Conservation (phyloP, 441 rosid genomes). For the Aleurites moluccanus region DNA sequence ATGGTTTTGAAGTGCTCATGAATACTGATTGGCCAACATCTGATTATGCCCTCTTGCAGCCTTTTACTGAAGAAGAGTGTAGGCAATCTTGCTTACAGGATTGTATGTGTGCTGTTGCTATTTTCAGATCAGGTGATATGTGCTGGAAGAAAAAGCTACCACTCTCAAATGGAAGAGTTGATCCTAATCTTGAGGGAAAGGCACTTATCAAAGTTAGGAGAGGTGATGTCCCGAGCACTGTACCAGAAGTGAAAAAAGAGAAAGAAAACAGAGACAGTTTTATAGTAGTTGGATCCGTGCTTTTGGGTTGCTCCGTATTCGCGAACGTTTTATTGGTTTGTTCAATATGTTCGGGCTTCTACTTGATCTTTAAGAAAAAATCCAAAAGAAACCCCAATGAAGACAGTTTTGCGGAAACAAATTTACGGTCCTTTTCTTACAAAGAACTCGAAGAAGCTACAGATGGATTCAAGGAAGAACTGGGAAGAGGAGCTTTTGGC, state of each 20-base stretch:
- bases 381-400: not conserved
- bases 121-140: conserved; percentile 12
- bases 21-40: conserved; percentile 37
- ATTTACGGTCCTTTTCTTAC: conserved; percentile 32
- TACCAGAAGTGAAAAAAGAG: not conserved
- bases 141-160: conserved; percentile 52
- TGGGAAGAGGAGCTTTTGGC: conserved; percentile 46
- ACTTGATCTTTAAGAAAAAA: conserved; percentile 14
- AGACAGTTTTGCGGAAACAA: conserved; percentile 12
- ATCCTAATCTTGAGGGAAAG: not conserved
- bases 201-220: conserved; percentile 36
- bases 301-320: conserved; percentile 32
- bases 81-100: conserved; percentile 40
- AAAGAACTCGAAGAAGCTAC: conserved; percentile 38
- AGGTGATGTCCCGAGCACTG: not conserved
- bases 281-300: conserved; percentile 16
- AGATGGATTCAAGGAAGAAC: conserved; percentile 35
- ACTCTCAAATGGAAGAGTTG: conserved; percentile 34
- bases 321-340: conserved; percentile 22
- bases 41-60: conserved; percentile 31
- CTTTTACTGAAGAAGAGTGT: conserved; percentile 31
- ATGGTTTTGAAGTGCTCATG: not conserved
- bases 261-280: not conserved
- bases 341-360: conserved; percentile 17
- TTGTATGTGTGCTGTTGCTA: conserved; percentile 45